Conservation (phyloP, 169 alveolate species). For the Eimeria sp. region DNA sequence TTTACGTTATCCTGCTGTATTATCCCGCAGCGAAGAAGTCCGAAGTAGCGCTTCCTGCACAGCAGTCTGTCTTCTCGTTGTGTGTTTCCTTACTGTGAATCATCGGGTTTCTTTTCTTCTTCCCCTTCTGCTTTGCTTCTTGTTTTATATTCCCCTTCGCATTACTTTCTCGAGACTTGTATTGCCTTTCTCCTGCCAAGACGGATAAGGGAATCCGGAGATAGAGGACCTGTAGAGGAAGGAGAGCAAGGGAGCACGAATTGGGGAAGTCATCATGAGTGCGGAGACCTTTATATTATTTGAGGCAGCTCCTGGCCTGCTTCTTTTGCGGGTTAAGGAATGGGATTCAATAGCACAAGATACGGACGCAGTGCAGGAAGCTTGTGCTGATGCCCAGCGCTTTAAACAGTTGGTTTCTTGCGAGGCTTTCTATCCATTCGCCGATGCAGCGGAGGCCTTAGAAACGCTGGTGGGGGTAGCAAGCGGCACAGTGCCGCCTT, state of each 20-base stretch:
- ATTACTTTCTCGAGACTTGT: neutral
- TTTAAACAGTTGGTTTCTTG: conserved; percentile 47
- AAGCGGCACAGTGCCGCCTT: conserved; percentile 67
- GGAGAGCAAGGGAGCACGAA: neutral
- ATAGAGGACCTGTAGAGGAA: neutral
- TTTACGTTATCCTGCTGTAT: too few species aligned
- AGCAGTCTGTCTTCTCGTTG: neutral
- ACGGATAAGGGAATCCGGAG: too few species aligned
- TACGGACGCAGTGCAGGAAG: conserved; percentile 80
- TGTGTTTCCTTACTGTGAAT: neutral
- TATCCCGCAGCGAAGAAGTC: too few species aligned
- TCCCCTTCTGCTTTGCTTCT: neutral
- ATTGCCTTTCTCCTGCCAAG: too few species aligned
- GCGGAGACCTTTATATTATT: conserved; percentile 77
- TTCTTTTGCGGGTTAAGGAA: conserved; percentile 87
- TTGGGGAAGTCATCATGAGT: conserved; percentile 2
- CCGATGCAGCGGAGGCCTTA: conserved; percentile 84
- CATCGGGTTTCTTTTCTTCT: neutral
- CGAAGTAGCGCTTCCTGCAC: neutral
- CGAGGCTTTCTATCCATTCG: conserved; percentile 82
- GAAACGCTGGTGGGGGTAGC: conserved; percentile 80
- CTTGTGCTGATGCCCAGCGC: conserved; percentile 51
- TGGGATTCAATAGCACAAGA: conserved; percentile 85
- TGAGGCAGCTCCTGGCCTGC: conserved; percentile 86
- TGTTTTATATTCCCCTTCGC: neutral